Base-by-base conservation (phyloP, 164 flowering plant genomes). In the Umbilicus rupestris region DNA sequence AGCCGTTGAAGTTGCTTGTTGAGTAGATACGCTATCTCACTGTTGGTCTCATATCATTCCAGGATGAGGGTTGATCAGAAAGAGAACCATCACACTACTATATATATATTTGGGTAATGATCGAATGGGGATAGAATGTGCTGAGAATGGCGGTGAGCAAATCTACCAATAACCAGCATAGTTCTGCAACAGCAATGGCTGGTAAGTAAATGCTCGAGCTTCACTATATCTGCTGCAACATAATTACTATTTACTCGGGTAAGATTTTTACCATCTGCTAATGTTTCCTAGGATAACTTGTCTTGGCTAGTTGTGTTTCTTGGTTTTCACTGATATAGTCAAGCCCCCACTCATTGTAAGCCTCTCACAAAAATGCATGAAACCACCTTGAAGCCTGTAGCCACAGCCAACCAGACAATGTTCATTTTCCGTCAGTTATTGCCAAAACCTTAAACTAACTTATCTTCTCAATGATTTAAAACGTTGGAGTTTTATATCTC, bases 1-100 rank as follows among this genome's bases (percentile, higher is more conserved):
- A 37, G 75, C 68, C 20, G 62, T 73, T 49, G 69, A 83, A 42
- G 77, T 72, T 50, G 81, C 78, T 8, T 73, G 77, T 68, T 87
- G 78, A 80, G 72, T 49, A 60, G 31, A 47, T 1, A 37, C 7
- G 41, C 39, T 44, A 17, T 42, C 15, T 35, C 15, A 35, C 26
- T 45, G 10, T 73, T 67, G 5, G 2, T 26, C 59, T 52, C 59
- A 26, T n/a, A n/a, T n/a, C n/a, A n/a, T n/a, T n/a, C n/a, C n/a
- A n/a, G n/a, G n/a, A n/a, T n/a, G n/a, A n/a, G n/a, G n/a, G n/a
- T n/a, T n/a, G n/a, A n/a, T n/a, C 6, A 4, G 26, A 5, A 24
- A 22, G 28, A 22, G 11, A 47, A 24, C 59, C 59, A 52, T 26
- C 59, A 26, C 31, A 26, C 30, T 24, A 26, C 59, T 4, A 10